A percentile compares a stretch with the other conserved stretches of the same genome.
Conservation (phyloP, 2,329 filamentous ascomycete genomes). For the Diaporthe sp. region DNA sequence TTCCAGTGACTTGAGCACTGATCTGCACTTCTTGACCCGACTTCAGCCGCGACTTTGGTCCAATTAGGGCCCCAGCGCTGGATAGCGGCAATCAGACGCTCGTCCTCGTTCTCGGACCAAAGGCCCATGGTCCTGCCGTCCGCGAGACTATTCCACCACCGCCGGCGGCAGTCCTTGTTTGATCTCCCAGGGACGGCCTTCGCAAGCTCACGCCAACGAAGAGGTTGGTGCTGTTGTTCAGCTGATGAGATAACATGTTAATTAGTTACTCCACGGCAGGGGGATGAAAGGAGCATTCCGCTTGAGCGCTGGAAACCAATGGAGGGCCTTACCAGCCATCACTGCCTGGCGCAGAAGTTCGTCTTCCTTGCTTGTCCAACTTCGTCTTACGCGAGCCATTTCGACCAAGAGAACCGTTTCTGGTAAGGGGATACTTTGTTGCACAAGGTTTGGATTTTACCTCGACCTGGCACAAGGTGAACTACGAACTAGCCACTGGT, state of each 20-base stretch:
- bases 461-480: neutral
- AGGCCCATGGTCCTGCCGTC: slow-evolving; percentile 41
- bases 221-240: slow-evolving; percentile 3
- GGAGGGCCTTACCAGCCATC: slow-evolving; percentile 12
- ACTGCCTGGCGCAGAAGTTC: slow-evolving; percentile 23
- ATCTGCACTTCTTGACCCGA: slow-evolving; percentile 40
- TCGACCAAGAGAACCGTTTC: neutral
- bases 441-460: neutral
- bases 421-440: neutral
- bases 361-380: slow-evolving; percentile 28
- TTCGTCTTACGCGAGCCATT: slow-evolving; percentile 24
- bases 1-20: slow-evolving; percentile 44
- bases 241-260: neutral
- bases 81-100: slow-evolving; percentile 38
- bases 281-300: neutral
- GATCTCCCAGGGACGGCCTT: slow-evolving; percentile 38
- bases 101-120: slow-evolving; percentile 41
- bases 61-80: slow-evolving; percentile 40
- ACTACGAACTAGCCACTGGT: neutral
- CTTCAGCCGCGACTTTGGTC: slow-evolving; percentile 40
- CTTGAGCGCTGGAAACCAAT: neutral
- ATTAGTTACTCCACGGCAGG: neutral
- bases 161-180: slow-evolving; percentile 42
- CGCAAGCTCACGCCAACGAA: slow-evolving; percentile 20
- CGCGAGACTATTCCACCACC: slow-evolving; percentile 42